A percentile compares a stretch with the other conserved stretches of the same genome.
These are phyloP conservation scores for Sanghuangporus baumii DNA, from an alignment of 1,284 basidiomycete genomes.

Conservation along the genomic window DNA sequence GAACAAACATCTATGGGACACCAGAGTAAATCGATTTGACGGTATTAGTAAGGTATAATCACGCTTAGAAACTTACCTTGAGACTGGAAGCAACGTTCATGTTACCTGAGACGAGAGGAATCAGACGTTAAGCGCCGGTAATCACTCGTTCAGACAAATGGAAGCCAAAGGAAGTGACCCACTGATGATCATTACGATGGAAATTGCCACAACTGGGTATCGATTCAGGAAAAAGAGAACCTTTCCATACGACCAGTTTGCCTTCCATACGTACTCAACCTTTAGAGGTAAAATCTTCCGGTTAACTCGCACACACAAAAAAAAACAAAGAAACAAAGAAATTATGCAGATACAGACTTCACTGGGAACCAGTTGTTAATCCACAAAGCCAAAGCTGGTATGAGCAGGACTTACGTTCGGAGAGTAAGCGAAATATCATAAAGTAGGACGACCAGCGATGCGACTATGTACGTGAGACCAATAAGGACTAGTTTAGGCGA, in stretches of 20 bases:
- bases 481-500: background rate
- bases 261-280: conserved; percentile 11
- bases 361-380: background rate
- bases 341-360: background rate
- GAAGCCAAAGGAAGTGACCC: background rate
- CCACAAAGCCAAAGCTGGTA: background rate
- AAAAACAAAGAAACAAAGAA: background rate
- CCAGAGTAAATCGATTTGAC: background rate
- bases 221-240: conserved; percentile 11
- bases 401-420: conserved; percentile 1
- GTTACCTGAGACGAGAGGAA: background rate
- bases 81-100: conserved; percentile 1
- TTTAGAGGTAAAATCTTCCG: background rate
- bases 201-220: conserved; percentile 7
- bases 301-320: background rate
- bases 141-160: background rate
- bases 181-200: background rate
- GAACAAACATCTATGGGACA: conserved; percentile 2
- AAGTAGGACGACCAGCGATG: conserved; percentile 3
- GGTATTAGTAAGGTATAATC: background rate
- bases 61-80: background rate
- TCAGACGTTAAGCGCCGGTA: background rate
- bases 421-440: conserved; percentile 13
- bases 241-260: conserved; percentile 12
- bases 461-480: background rate